Base-by-base conservation (phyloP, 176 grass and related monocot genomes). In the Ananas comosus region DNA sequence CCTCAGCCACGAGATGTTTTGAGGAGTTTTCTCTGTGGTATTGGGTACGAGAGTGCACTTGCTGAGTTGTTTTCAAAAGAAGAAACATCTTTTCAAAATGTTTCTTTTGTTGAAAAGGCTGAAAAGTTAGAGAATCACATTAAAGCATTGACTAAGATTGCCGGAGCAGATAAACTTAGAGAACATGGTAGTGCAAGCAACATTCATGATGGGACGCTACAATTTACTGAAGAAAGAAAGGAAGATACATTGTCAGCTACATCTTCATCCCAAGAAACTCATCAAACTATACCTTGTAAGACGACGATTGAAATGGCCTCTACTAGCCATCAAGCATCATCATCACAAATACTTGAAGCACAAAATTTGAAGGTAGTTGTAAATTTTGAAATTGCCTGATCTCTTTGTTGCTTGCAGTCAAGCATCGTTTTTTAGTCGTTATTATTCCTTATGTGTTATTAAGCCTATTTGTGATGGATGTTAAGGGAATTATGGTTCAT, bases 101-200 rank as follows among this genome's bases (percentile, higher is more conserved):
- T 76, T 78, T 82, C 83, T 82, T 69, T 64, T 47, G 24, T 61
- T 29, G 79, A 89, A 57, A 69, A 79, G 23, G 74, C 75, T 85
- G 77, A 92, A 71, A 89, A 73, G 59, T 68, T 87, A 72, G 89
- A 87, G 66, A 75, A 65, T 12, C 80, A 82, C 67, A 86, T 91
- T 23, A 87, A 83, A 83, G 91, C 81, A 51, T 77, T 85, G 70
- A 85, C 53, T 29, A 70, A 74, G 72, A 77, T 85, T 80, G 70
- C 78, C 77, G 83, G 73, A 50, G 75, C 78, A 66, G 66, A 81
- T 53, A 79, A 68, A 80, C 84, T 82, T 58, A 79, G 70, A 58
- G 78, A 86, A 73, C 70, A 70, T 64, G 72, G 79, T 27, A 71
- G 27, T 72, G 74, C 64, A 14, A 72, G 66, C 71, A 28, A 80